phyloP scores from a whole-genome alignment of 257 asterid genomes.

The Handroanthus guayacan region DNA sequence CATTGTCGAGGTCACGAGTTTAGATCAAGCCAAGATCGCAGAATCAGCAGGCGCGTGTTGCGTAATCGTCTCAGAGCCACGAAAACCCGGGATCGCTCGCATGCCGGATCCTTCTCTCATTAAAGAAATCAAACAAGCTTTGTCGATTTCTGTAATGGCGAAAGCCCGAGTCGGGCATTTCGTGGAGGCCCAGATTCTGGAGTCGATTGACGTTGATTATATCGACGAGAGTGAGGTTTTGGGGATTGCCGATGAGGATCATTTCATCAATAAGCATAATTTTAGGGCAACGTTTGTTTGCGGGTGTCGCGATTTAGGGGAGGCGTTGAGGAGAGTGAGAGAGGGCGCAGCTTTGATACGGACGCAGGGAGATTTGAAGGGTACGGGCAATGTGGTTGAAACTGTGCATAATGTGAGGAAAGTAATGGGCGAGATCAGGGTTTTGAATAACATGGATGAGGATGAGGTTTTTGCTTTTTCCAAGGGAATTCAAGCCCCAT shows the following conservation, averaged over 20 bases:
- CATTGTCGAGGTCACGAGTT: conserved; percentile 61
- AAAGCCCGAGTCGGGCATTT: conserved; percentile 83
- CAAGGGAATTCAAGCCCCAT: conserved; percentile 69
- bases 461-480: conserved; percentile 85
- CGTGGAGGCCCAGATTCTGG: conserved; percentile 88
- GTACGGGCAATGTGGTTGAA: conserved; percentile 57
- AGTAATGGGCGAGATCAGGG: conserved; percentile 74
- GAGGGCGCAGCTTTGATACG: conserved; percentile 90
- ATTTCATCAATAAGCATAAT: conserved; percentile 82
- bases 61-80: conserved; percentile 63
- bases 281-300: conserved; percentile 69
- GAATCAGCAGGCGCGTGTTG: conserved; percentile 91
- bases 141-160: conserved; percentile 75
- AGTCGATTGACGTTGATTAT: conserved; percentile 77
- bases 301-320: conserved; percentile 88
- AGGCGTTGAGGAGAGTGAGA: conserved; percentile 74
- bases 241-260: conserved; percentile 70
- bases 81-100: conserved; percentile 62
- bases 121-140: conserved; percentile 71
- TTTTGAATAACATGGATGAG: conserved; percentile 80
- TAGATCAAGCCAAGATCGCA: conserved; percentile 82
- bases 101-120: conserved; percentile 83
- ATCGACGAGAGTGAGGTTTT: conserved; percentile 76
- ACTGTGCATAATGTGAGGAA: conserved; percentile 75
- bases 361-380: conserved; percentile 68